Percentiles rank a stretch among this genome's conserved stretches.
These are phyloP conservation scores for Chaetomidium leptoderma DNA, from an alignment of 495 filamentous ascomycete genomes.

Conservation along the genomic window DNA sequence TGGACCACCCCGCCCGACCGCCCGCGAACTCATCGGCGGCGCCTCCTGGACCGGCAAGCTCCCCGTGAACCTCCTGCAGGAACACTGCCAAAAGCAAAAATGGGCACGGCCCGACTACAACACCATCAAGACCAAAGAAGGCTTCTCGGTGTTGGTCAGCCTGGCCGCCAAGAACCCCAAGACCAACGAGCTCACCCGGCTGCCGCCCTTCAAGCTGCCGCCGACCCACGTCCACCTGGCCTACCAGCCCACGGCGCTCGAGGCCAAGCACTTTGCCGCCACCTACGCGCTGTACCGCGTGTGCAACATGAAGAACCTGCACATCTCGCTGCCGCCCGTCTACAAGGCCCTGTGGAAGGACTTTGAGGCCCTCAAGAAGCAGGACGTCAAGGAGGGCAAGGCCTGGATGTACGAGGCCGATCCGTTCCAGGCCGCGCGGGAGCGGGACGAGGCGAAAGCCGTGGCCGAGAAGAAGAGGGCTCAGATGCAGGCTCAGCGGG, in stretches of 20 bases:
- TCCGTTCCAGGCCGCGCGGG: conserved; percentile 74
- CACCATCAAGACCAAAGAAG: conserved; percentile 51
- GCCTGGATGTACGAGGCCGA: conserved; percentile 96
- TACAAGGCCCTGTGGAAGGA: conserved; percentile 87
- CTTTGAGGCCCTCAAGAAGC: conserved; percentile 72
- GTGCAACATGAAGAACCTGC: conserved; percentile 87
- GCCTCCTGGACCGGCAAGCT: conserved; percentile 97
- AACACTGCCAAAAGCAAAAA: conserved; percentile 91
- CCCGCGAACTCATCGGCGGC: conserved; percentile 86
- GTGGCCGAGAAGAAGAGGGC: conserved; percentile 66
- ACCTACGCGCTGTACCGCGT: conserved; percentile 87
- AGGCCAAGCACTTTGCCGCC: conserved; percentile 89
- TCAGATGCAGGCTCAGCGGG: conserved; percentile 56
- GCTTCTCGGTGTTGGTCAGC: conserved; percentile 73
- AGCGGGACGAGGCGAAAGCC: conserved; percentile 70
- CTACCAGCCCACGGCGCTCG: conserved; percentile 67
- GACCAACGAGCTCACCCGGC: conserved; percentile 65
- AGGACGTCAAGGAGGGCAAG: conserved; percentile 69
- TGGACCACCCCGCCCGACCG: conserved; percentile 68
- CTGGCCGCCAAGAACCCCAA: conserved; percentile 76
- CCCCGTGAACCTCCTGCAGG: conserved; percentile 84
- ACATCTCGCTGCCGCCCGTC: conserved; percentile 88
- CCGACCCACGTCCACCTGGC: conserved; percentile 64
- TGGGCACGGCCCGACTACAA: conserved; percentile 93
- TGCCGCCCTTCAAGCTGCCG: conserved; percentile 81